Evolutionary conservation across 2,329 filamentous ascomycete species (phyloP), one percentile per base, ranked within the genome.

Genomic region (Nemania serpens): DNA sequence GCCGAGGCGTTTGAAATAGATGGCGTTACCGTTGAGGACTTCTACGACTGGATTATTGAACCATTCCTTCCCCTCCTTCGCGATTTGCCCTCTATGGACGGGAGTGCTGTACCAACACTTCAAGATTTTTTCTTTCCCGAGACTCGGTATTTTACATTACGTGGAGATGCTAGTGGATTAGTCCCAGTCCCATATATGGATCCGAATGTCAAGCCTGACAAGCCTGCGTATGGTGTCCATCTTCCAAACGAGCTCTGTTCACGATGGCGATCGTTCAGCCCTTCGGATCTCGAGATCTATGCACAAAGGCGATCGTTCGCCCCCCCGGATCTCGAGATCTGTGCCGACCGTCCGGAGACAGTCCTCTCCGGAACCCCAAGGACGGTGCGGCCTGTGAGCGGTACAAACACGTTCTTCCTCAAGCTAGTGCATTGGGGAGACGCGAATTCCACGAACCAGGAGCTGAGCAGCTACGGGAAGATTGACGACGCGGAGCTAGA

Each of bases 1-100:
- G 34, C 48, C 34, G 34, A 51, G n/a, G 48, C 18, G 34, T 51
- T 51, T 51, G 48, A 51, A 20, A 22, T 51, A 51, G 48, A 39
- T n/a, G 33, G 36, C 18, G 5, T 51, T 33, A 17, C 48, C 18
- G 48, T 51, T 18, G 37, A 51, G 5, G 34, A 51, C 17, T 41
- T 51, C 18, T 41, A 39, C 17, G 48, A 41, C 48, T 51, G 48
- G 17, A 36, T 41, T 42, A 17, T 41, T 12, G 36, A 41, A 22
- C 20, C 15, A 20, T 52, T 52, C 20, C 37, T n/a, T 42, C 5
- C 36, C 29, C 3, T 41, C 10, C 36, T 51, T 29, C 12, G 34
- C 12, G 34, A 51, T 25, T 9, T 50, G 34, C n/a, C 17, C 15
- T 18, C 39, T 50, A 2, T 17, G 20, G 25, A 17, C 18, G 36